A percentile compares a stretch with the other conserved stretches of the same genome.
Conservation (phyloP, 441 rosid genomes). For the Eruca vesicaria region DNA sequence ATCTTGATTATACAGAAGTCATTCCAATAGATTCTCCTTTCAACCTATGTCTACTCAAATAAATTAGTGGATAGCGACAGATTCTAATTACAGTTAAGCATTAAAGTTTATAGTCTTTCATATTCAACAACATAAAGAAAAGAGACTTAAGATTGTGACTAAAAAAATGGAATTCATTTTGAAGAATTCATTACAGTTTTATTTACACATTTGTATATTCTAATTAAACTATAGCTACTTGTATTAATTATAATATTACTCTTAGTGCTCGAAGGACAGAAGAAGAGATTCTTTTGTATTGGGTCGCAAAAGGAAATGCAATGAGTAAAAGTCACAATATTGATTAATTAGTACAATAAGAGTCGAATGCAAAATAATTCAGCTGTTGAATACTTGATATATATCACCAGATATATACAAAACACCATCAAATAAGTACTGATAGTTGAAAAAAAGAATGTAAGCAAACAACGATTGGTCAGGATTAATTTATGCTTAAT, state of each 20-base stretch:
- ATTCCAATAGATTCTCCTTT: constrained; percentile 20
- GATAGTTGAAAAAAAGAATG: neutral
- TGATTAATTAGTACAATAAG: neutral
- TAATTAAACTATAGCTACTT: constrained; percentile 12
- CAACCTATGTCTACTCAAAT: neutral
- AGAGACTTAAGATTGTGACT: constrained; percentile 20
- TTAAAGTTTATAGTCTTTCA: constrained; percentile 16
- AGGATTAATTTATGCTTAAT: neutral
- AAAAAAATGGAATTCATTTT: constrained; percentile 3
- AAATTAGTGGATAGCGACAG: constrained; percentile 23
- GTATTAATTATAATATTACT: constrained; percentile 16
- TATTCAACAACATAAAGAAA: constrained; percentile 21
- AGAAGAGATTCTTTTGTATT: constrained; percentile 24
- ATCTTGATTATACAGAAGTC: constrained; percentile 4
- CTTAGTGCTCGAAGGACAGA: constrained; percentile 22
- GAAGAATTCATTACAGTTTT: constrained; percentile 15
- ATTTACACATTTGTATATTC: neutral
- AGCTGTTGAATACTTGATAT: constrained; percentile 14
- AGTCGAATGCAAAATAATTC: neutral
- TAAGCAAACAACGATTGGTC: constrained; percentile 15
- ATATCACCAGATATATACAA: constrained; percentile 1
- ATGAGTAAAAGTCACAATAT: constrained; percentile 22
- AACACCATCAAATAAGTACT: neutral
- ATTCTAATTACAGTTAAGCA: constrained; percentile 21
- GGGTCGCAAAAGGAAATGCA: constrained; percentile 25